These are phyloP conservation scores for Olyra latifolia DNA, from an alignment of 176 grass and related monocot species.

Conservation along the genomic window DNA sequence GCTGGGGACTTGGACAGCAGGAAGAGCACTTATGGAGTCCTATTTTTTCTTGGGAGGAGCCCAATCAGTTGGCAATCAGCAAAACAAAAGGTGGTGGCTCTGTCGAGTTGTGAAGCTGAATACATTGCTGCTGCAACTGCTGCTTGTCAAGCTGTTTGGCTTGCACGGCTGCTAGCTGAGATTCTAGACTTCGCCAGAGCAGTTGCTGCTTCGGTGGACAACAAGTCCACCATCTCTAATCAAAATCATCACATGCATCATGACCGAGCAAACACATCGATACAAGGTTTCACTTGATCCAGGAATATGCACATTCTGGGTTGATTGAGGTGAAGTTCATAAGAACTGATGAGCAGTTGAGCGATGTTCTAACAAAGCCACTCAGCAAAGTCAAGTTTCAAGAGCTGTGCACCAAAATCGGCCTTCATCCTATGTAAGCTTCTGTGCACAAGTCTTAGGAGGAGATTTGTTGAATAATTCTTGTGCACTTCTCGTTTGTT, in stretches of 20 bases:
- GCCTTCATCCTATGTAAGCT: not conserved
- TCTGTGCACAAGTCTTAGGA: not conserved
- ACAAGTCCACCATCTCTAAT: not conserved
- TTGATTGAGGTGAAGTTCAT: not conserved
- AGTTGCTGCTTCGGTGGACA: not conserved
- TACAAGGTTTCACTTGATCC: not conserved
- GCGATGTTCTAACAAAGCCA: not conserved
- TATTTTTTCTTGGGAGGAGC: not conserved
- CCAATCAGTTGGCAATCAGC: not conserved
- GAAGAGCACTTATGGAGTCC: not conserved
- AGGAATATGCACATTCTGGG: not conserved
- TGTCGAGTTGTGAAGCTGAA: not conserved
- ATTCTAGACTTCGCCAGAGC: not conserved
- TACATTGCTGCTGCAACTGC: not conserved
- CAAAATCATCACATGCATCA: not conserved
- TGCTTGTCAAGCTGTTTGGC: not conserved
- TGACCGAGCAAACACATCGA: not conserved
- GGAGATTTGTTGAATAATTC: not conserved
- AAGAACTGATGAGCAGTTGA: not conserved
- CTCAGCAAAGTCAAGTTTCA: not conserved
- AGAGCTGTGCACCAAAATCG: not conserved
- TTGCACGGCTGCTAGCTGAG: not conserved
- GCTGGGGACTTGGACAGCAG: not conserved
- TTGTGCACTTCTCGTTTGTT: not conserved
- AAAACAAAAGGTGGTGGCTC: not conserved